phyloP scores from a whole-genome alignment of 2,329 filamentous ascomycete genomes.

The Dendrostoma leiphaemia region DNA sequence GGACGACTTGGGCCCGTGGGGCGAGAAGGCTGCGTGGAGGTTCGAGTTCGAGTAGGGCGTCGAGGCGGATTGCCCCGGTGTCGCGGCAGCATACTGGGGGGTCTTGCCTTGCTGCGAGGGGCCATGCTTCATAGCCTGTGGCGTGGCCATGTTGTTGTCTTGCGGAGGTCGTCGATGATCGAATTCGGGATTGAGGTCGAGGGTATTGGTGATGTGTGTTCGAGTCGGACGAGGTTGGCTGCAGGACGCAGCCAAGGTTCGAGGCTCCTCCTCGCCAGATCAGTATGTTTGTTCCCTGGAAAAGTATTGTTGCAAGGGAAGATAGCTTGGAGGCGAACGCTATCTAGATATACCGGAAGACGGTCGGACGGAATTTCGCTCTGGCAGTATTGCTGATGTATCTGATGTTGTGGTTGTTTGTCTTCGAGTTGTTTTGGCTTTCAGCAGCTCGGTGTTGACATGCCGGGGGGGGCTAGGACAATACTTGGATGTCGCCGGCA shows the following conservation, averaged over 20 bases:
- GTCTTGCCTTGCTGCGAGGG: slow-evolving; percentile 52
- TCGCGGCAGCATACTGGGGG: slow-evolving; percentile 53
- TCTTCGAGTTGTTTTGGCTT: too few species aligned
- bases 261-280: background rate
- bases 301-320: too few species aligned
- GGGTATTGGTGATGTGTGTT: background rate
- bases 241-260: background rate
- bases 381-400: too few species aligned
- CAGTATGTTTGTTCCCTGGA: too few species aligned
- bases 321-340: too few species aligned
- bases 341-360: too few species aligned
- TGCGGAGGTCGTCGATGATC: background rate
- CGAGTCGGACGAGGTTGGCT: background rate
- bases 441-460: too few species aligned
- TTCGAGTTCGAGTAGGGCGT: slow-evolving; percentile 56
- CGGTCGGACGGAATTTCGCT: too few species aligned
- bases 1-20: slow-evolving; percentile 55
- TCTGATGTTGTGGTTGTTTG: too few species aligned
- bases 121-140: slow-evolving; percentile 47
- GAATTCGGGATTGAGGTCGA: background rate
- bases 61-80: slow-evolving; percentile 66
- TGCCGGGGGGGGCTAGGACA: too few species aligned
- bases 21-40: slow-evolving; percentile 56
- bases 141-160: slow-evolving; percentile 42
- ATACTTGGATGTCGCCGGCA: too few species aligned